phyloP scores from a whole-genome alignment of 2,329 filamentous ascomycete species.

The Aspergillus oerlinghausenensis region DNA sequence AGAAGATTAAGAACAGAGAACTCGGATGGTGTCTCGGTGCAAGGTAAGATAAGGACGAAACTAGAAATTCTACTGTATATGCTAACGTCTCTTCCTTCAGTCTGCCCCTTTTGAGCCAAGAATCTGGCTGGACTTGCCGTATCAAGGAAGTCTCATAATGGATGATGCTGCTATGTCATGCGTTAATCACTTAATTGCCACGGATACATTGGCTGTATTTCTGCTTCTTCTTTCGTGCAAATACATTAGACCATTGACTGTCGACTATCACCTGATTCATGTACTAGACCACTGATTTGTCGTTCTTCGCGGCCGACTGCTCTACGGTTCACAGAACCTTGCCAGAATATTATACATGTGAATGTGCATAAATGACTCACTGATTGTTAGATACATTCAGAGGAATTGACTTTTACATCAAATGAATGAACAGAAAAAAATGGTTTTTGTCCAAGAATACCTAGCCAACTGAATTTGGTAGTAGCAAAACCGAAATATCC shows the following conservation, averaged over 20 bases:
- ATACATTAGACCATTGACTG: slow-evolving; percentile 18
- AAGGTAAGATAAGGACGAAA: slow-evolving; percentile 57
- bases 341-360: background rate
- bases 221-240: slow-evolving; percentile 21
- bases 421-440: background rate
- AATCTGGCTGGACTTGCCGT: slow-evolving; percentile 87
- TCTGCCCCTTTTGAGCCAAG: slow-evolving; percentile 74
- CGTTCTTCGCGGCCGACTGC: background rate
- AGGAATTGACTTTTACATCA: background rate
- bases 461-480: background rate
- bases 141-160: slow-evolving; percentile 66
- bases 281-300: slow-evolving; percentile 6
- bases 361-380: background rate
- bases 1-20: slow-evolving; percentile 98
- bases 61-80: slow-evolving; percentile 10
- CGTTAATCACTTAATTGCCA: slow-evolving; percentile 14
- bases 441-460: background rate
- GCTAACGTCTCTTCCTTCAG: slow-evolving; percentile 44
- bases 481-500: background rate
- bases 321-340: background rate
- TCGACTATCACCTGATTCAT: slow-evolving; percentile 6
- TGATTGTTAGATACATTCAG: background rate
- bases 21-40: slow-evolving; percentile 96
- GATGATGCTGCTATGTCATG: slow-evolving; percentile 11
- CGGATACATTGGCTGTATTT: slow-evolving; percentile 23